Base-by-base conservation (phyloP, 441 rosid genomes). In the Pelargonium exstipulatum region DNA sequence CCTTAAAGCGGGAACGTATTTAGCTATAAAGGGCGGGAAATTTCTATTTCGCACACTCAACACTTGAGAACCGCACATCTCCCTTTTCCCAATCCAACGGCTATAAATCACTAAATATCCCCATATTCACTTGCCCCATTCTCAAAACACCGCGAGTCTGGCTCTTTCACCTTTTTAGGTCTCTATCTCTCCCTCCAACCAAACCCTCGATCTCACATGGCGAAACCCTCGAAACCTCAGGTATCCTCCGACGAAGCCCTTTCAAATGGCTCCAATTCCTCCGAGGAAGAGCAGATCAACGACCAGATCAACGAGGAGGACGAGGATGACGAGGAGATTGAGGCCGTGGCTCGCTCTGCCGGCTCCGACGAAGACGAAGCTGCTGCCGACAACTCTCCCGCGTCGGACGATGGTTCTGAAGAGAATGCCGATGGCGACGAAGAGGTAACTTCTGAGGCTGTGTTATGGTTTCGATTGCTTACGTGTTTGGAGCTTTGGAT, bases 291-390 rank as follows among this genome's bases (percentile, higher is more conserved):
- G 79, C 87, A 74, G 40, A 69, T 82, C 64, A 76, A 90, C 80
- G 85, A 88, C 53, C 96, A 85, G 80, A 78, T 82, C 79, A 81
- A 84, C 76, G 84, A 29, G 17, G 96, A 82, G 20, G 97, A 88
- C 58, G 96, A 85, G 13, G 97, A 93, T 16, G 97, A 90, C 69
- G 90, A 88, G 74, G 99, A 92, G 84, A 84, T 92, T 22, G 90
- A 90, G 73, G 99, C 98, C 65, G 98, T 95, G n/a, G 97, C 91
- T 79, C 97, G 95, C 70, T 78, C 95, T 20, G 96, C 87, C 1
- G 88, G 71, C 32, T 84, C 89, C 40, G 90, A 84, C 10, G 91
- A 85, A 0, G 90, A 57, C 62, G 62, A 57, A 20, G 35, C 63
- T 2, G 35, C 63, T 32, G 63, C 63, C 63, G 63, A 71, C 4